Conservation (phyloP, 73 alveolate genomes). For the Symbiodinium natans region DNA sequence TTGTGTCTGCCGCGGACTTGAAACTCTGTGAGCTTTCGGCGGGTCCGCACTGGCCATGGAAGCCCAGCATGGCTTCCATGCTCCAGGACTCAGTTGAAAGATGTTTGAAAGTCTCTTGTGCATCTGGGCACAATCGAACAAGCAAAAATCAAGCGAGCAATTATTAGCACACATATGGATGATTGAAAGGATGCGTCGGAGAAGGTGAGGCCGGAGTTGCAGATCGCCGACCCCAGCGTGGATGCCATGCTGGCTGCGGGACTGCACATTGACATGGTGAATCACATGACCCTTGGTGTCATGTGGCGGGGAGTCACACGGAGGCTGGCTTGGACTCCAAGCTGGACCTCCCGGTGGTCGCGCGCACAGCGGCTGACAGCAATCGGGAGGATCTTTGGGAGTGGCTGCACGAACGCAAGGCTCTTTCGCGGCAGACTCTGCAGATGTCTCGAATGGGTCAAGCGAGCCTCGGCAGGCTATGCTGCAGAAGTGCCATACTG, state of each 20-base stretch:
- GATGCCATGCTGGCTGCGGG: not conserved
- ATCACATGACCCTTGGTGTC: too few relatives aligned
- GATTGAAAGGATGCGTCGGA: not conserved
- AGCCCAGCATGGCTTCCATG: not conserved
- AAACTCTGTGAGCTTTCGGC: constrained; percentile 6
- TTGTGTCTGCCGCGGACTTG: not conserved
- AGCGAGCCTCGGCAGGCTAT: too few relatives aligned
- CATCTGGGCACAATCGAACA: too few relatives aligned
- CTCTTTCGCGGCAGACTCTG: too few relatives aligned
- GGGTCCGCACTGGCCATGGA: constrained; percentile 81
- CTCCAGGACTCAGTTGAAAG: not conserved
- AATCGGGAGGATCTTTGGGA: not conserved
- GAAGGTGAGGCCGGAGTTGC: not conserved
- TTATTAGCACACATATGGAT: too few relatives aligned
- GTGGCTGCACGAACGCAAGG: not conserved
- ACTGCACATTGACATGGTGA: not conserved
- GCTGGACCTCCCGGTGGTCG: not conserved
- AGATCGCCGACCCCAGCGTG: not conserved
- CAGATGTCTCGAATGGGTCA: too few relatives aligned
- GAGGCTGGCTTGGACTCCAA: not conserved
- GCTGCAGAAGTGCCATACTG: not conserved
- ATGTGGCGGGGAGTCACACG: too few relatives aligned
- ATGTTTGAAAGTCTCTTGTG: not conserved
- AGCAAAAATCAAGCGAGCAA: too few relatives aligned
- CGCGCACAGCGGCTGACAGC: not conserved